A percentile compares a stretch with the other conserved stretches of the same genome.
These are phyloP conservation scores for Xylaria acuta DNA, from an alignment of 495 filamentous ascomycete species.

Conservation along the genomic window DNA sequence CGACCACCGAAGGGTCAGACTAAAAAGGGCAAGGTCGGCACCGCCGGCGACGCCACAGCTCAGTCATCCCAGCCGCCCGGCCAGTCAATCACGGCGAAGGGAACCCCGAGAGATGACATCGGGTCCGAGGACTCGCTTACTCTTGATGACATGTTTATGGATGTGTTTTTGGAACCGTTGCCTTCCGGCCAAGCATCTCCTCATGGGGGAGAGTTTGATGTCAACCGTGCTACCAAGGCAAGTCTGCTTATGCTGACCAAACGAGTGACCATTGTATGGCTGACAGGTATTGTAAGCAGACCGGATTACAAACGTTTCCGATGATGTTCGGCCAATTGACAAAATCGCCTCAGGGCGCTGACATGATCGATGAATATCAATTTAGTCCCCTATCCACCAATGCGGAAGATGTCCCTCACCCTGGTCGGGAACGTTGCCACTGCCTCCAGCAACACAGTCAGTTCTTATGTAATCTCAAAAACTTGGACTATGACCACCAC, in stretches of 20 bases:
- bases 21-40: constrained; percentile 1
- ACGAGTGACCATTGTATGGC: neutral
- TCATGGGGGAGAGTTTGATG: neutral
- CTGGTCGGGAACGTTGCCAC: neutral
- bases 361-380: neutral
- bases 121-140: neutral
- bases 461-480: constrained; percentile 5
- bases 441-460: neutral
- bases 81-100: neutral
- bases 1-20: constrained; percentile 4
- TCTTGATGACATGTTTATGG: constrained; percentile 5
- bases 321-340: constrained; percentile 3
- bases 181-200: neutral
- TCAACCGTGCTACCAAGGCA: neutral
- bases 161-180: neutral
- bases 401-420: neutral
- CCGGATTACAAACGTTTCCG: neutral
- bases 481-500: neutral
- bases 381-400: neutral
- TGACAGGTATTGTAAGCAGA: neutral
- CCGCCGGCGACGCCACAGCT: neutral
- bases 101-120: neutral
- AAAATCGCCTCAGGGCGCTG: neutral
- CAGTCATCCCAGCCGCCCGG: neutral
- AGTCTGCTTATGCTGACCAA: neutral